Evolutionary conservation across 371 early-diverging fungal genomes (phyloP), one percentile per base, ranked within the genome.

Genomic region (Cokeromyces recurvatus): DNA sequence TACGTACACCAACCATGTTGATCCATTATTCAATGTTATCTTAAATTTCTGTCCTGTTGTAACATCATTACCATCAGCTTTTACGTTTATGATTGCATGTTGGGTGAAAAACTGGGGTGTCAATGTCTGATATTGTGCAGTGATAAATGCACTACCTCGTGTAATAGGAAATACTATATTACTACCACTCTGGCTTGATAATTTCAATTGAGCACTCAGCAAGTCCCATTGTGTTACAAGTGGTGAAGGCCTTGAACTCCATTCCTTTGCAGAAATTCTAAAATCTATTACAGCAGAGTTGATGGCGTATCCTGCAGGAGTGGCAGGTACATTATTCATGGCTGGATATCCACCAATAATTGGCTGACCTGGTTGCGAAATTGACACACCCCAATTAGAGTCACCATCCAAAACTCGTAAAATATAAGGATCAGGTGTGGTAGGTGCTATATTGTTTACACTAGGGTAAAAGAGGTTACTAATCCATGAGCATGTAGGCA

Each of bases 91-190:
- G n/a, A 68, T 68, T 3, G 67, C 69, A 51, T 71, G 68, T 31
- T 75, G 71, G 7, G 66, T 66, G 51, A 53, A 76, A 31, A 81
- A 63, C 15, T 67, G 66, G 7, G 81, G 81, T 1, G 81, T 77
- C 43, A 81, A 42, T 25, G 54, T 32, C 5, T 56, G 17, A 38
- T 78, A 81, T 7, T 56, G 27, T 2, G 57, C 69, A 3, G 81
- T 72, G 35, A 81, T 61, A 47, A 68, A 78, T 0, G 76, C 57
- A 69, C 76, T 72, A 14, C 81, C 81, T 24, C 79, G 59, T 0
- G 68, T 59, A 8, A 78, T 42, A 3, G 81, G 81, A 24, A 81
- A 71, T 2, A 56, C 51, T 19, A 75, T 60, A 21, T 38, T 35
- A 11, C 38, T 36, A 19, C 49, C 48, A 0, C 24, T 19, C 12